phyloP scores from a whole-genome alignment of 2,329 filamentous ascomycete species.

The Chaetomiaceae sp. region DNA sequence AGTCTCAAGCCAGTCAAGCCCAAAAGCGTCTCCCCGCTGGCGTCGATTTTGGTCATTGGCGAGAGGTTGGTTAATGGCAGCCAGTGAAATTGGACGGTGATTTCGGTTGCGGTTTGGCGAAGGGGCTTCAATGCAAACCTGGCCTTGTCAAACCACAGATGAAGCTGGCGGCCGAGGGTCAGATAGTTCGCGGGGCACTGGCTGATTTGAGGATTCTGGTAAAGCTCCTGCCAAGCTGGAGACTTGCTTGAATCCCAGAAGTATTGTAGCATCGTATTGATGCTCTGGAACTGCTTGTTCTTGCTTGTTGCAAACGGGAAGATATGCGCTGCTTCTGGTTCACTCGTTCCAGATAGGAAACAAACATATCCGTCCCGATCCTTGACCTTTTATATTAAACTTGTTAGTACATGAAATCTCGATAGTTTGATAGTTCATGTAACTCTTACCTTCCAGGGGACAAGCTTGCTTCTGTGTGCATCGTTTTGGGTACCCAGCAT shows the following conservation, averaged over 20 bases:
- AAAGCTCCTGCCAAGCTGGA: background rate
- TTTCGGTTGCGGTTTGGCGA: background rate
- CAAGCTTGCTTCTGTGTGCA: background rate
- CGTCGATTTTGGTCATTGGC: background rate
- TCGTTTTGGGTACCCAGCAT: too few species aligned
- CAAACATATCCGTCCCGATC: constrained; percentile 6
- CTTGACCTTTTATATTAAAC: background rate
- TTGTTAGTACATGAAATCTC: background rate
- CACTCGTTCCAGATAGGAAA: constrained; percentile 11
- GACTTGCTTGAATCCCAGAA: constrained; percentile 2
- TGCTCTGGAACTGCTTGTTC: background rate
- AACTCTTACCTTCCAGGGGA: background rate
- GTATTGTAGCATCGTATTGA: background rate
- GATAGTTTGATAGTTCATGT: background rate
- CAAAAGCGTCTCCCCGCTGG: too few species aligned
- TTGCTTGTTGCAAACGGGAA: constrained; percentile 14
- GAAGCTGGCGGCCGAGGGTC: constrained; percentile 9
- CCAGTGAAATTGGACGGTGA: constrained; percentile 12
- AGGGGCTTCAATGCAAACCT: constrained; percentile 10
- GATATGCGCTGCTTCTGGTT: constrained; percentile 14
- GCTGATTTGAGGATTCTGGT: background rate
- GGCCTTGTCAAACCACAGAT: constrained; percentile 13
- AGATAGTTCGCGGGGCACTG: constrained; percentile 5
- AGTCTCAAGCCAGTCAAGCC: background rate
- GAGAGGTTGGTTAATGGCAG: background rate